Base-by-base conservation (phyloP, 1,284 basidiomycete genomes). In the Cutaneotrichosporon cyanovorans region DNA sequence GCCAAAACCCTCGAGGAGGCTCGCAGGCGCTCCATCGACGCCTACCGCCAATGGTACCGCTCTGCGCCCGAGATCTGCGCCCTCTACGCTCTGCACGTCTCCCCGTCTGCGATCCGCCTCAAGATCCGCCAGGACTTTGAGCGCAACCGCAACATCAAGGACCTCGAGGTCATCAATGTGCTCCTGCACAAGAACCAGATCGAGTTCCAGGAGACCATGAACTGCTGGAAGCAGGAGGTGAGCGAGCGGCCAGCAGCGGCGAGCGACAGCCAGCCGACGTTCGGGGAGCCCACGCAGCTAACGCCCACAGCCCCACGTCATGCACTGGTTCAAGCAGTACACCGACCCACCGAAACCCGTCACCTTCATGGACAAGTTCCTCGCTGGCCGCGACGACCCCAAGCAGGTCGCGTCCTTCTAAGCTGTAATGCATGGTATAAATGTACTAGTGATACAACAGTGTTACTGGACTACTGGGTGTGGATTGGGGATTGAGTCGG, bases 161-260 rank as follows among this genome's bases (percentile, higher is more conserved):
- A 98, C 74, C 73, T 81, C 28, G 80, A 82, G 46, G 82, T 87
- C 36, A 82, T 96, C 66, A 90, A 99, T 68, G 75, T 96, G 42
- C 77, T 97, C 59, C 69, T 97, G 41, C 79, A 84, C 70, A 97
- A 97, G 78, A 80, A 80, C 52, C 76, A 83, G 55, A 83, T 83
- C 73, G 91, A 96, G 62, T 91, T 83, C 67, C 95, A 98, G 76
- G 95, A 92, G 77, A 85, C 85, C 39, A 79, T 95, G 77, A 96
- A 96, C 68, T 80, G 79, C 59, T 96, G 91, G 91, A 92, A 92
- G 70, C 85, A 87, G 75, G 69, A 74, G 57, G 72, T 73, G 59
- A 57, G 71, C 33, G 5, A 19, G 25, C 5, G n/a, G 37, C 22
- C 5, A 15, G 39, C 12, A 21, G n/a, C 9, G 32, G 32, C 14